Percentiles rank a stretch among this genome's conserved stretches.
Conservation (phyloP, 768 basidiomycete genomes). For the Auriscalpium microsporum region DNA sequence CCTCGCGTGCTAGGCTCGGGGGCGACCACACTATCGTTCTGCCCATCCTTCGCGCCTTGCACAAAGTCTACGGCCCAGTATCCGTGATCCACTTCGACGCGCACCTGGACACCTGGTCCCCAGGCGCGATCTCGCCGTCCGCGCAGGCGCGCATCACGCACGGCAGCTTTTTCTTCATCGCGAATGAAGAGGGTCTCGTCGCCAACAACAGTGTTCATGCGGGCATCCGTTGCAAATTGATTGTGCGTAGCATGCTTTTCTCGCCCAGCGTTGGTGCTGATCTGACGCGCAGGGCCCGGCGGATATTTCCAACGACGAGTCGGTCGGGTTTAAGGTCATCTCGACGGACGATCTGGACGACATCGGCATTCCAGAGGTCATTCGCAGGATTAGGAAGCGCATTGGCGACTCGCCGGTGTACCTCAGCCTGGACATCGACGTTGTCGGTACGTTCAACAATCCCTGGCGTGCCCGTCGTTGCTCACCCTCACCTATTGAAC, state of each 20-base stretch:
- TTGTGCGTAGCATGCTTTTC: constrained; percentile 25
- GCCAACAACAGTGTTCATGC: constrained; percentile 71
- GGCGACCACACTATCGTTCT: constrained; percentile 88
- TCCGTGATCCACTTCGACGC: constrained; percentile 82
- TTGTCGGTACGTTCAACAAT: constrained; percentile 43
- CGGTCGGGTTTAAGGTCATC: constrained; percentile 73
- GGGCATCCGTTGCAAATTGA: constrained; percentile 74
- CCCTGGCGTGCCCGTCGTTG: too few relatives aligned
- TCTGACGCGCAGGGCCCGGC: constrained; percentile 36
- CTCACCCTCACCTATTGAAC: constrained; percentile 1
- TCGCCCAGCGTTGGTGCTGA: neutral
- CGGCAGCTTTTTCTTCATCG: constrained; percentile 80
- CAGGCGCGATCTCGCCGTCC: constrained; percentile 29
- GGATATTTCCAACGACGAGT: constrained; percentile 61
- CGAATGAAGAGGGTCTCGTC: constrained; percentile 71
- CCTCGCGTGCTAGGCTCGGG: constrained; percentile 33
- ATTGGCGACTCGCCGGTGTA: constrained; percentile 74
- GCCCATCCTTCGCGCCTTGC: constrained; percentile 72
- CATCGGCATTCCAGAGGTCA: constrained; percentile 59
- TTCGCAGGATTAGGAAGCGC: constrained; percentile 58
- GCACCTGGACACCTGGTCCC: constrained; percentile 60
- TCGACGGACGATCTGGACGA: constrained; percentile 81
- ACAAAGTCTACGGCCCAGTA: constrained; percentile 74
- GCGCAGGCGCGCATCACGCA: constrained; percentile 68
- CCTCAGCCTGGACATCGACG: constrained; percentile 77